Evolutionary conservation across 78 protist genomes (phyloP).

Genomic region (Mantamonas sphyraenae): DNA sequence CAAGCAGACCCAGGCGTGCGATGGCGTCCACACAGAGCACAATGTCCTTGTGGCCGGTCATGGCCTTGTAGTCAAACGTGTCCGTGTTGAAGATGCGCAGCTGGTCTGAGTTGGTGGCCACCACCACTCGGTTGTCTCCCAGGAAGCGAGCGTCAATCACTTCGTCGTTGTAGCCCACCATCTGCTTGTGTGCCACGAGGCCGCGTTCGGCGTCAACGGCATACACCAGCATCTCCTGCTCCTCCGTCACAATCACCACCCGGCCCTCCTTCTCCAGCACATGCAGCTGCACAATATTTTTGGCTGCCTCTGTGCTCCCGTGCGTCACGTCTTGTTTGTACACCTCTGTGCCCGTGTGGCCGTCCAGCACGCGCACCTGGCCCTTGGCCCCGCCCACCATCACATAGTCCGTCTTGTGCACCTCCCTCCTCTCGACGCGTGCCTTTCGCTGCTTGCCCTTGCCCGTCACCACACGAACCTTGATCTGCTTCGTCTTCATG

Average conservation of each 20-base stretch:
- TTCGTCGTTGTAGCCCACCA: constrained; percentile 72
- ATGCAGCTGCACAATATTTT: not conserved
- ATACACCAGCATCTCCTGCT: constrained; percentile 48
- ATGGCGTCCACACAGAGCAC: constrained; percentile 57
- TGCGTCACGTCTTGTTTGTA: not conserved
- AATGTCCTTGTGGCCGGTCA: constrained; percentile 61
- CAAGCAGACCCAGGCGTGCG: constrained; percentile 4
- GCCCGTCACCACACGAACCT: not conserved
- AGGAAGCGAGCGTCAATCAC: constrained; percentile 47
- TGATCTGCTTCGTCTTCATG: not conserved
- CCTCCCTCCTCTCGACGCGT: not conserved
- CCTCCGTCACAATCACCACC: constrained; percentile 43
- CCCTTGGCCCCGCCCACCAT: too few species aligned
- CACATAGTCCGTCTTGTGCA: too few species aligned
- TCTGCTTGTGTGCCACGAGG: constrained; percentile 22
- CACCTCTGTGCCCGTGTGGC: too few species aligned
- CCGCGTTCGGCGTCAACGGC: not conserved
- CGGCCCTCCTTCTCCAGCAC: not conserved
- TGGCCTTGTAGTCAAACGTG: constrained; percentile 25
- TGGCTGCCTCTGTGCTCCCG: not conserved
- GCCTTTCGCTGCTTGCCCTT: too few species aligned
- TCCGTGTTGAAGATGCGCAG: constrained; percentile 31
- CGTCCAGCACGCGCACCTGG: too few species aligned
- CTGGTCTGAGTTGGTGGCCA: constrained; percentile 43
- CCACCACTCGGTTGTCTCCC: constrained; percentile 20